Evolutionary conservation across 1,284 basidiomycete species (phyloP), one percentile per base, ranked within the genome.

Genomic region (Puccinia triticina): DNA sequence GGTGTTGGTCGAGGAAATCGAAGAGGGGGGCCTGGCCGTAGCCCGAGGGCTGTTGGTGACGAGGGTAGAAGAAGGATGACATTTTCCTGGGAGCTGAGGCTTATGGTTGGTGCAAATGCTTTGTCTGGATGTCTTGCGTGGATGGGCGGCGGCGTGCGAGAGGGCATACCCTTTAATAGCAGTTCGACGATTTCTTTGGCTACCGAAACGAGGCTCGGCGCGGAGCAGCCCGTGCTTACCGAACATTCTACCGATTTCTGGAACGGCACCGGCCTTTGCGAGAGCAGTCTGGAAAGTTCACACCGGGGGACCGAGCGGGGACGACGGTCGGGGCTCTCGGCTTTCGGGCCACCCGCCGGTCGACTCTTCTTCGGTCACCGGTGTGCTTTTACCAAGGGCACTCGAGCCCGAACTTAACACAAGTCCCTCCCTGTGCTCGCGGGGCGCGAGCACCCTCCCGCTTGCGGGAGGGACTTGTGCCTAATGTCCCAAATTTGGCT

Each of bases 11-110:
- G 46, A 53, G 32, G 46, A 72, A 26, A 50, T 72, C 46, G 29
- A 48, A 50, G 69, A 72, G 26, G 26, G 37, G 37, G 34, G 43
- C 37, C 3, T 43, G 66, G 69, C 32, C 29, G n/a, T 61, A 61
- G n/a, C 59, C 59, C 59, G 59, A 61, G 16, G 43, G 26, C 21
- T 72, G 69, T 21, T 23, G 21, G 14, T 72, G 69, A 32, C 50
- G 48, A 29, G 69, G 69, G n/a, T 72, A 72, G 69, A 48, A 72
- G 69, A 50, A 72, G 5, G 43, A 67, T 21, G 64, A 29, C 69
- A 72, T 71, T 66, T 34, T 23, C n/a, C 8, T 66, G 29, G 29
- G 18, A 34, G 59, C 1, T 61, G 57, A 59, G 3, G 59, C 5
- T 64, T 64, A n/a, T n/a, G n/a, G n/a, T n/a, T n/a, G n/a, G n/a